phyloP scores from a whole-genome alignment of 2,329 filamentous ascomycete genomes.

The Scedosporium boydii region DNA sequence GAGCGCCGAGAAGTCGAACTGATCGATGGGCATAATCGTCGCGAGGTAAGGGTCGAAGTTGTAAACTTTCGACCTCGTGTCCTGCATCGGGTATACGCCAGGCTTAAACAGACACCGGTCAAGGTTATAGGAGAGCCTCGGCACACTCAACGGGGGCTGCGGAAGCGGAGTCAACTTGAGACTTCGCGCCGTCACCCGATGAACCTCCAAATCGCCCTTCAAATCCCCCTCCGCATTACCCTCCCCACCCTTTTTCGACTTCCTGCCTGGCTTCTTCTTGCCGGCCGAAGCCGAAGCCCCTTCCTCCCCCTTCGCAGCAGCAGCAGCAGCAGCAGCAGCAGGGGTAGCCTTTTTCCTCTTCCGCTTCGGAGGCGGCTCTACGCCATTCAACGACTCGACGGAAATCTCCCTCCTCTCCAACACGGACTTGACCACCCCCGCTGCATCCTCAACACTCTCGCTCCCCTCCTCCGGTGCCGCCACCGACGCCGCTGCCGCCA shows the following conservation, averaged over 20 bases:
- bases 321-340: not conserved
- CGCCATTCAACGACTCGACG: slow-evolving; percentile 8
- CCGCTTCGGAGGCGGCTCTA: slow-evolving; percentile 3
- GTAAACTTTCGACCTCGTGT: slow-evolving; percentile 76
- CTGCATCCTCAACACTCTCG: slow-evolving; percentile 8
- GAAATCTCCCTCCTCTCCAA: slow-evolving; percentile 8
- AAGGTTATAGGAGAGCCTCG: slow-evolving; percentile 61
- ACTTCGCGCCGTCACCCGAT: slow-evolving; percentile 16
- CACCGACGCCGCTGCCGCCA: not conserved
- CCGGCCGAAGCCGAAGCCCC: no score
- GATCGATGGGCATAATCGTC: slow-evolving; percentile 81
- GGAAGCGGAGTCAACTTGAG: slow-evolving; percentile 22
- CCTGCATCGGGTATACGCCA: slow-evolving; percentile 85
- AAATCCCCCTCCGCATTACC: not conserved
- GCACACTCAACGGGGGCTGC: slow-evolving; percentile 31
- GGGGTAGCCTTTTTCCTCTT: not conserved
- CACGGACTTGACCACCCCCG: slow-evolving; percentile 8
- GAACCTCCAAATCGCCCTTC: slow-evolving; percentile 15
- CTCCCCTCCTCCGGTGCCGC: not conserved
- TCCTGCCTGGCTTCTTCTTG: not conserved
- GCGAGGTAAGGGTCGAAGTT: slow-evolving; percentile 96
- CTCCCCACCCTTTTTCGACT: not conserved
- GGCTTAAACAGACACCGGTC: slow-evolving; percentile 93
- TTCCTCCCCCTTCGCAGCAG: not conserved
- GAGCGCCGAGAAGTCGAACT: slow-evolving; percentile 86